Base-by-base conservation (phyloP, 306 rosid species). In the Argentina anserina region DNA sequence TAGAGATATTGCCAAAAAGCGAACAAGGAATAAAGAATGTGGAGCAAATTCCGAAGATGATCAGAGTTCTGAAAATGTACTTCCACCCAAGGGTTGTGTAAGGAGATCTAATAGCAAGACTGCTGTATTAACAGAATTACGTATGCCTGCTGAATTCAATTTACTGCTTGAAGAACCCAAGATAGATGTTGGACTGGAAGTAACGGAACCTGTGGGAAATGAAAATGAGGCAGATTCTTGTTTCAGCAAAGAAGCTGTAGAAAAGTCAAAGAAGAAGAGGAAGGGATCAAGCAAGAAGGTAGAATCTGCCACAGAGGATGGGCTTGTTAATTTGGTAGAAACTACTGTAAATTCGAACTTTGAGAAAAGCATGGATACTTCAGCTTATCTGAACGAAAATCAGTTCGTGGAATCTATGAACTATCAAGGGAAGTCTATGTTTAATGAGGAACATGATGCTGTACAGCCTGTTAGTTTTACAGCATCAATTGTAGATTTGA, bases 311-410 rank as follows among this genome's bases (percentile, higher is more conserved):
- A 21, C 15, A 17, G 6, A 12, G 29, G 31, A 46, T 52, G 50
- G 53, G 21, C 71, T 25, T 9, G 18, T 9, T 64, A 7, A 17
- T 6, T 8, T 45, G 55, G 41, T 39, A n/a, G 42, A 6, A 12
- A 69, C 76, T 69, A 40, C 72, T 62, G 71, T 25, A 50, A 39
- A 67, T 67, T 14, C 25, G n/a, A n/a, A 36, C 75, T 28, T 55
- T 29, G 50, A 43, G 43, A 40, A 47, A 50, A n/a, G 34, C 17
- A 37, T 29, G 9, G 74, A 73, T 29, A 7, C 6, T 15, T 25
- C 20, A 9, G n/a, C 6, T 8, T 21, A 55, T 41, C 4, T 71
- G 36, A 39, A 53, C n/a, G 67, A 7, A 41, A 65, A 9, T 41
- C 68, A 41, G 67, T 36, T 43, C 10, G 13, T 56, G 45, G 36